These are phyloP conservation scores for Metarhizium guizhouense DNA, from an alignment of 2,329 filamentous ascomycete genomes.

Conservation along the genomic window DNA sequence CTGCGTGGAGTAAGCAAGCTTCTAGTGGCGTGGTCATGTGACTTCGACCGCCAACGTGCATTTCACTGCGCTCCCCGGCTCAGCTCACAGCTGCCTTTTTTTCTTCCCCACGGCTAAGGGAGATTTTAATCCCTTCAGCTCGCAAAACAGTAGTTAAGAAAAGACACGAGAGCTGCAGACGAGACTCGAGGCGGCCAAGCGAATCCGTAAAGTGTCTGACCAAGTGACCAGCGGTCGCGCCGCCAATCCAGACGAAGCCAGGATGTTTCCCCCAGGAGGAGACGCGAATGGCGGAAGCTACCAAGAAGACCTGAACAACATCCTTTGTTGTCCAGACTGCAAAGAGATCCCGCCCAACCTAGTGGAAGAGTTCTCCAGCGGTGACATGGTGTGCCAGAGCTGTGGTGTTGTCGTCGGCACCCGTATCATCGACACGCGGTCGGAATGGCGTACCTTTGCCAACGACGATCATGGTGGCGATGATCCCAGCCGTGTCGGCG, in stretches of 20 bases:
- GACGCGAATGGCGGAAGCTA: slow-evolving; percentile 18
- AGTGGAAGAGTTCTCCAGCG: slow-evolving; percentile 83
- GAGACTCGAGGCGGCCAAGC: slow-evolving; percentile 24
- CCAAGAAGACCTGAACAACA: slow-evolving; percentile 79
- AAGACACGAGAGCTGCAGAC: slow-evolving; percentile 22
- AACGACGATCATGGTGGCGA: slow-evolving; percentile 97
- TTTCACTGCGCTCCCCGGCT: slow-evolving; percentile 59
- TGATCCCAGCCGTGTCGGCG: slow-evolving; percentile 95
- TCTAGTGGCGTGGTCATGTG: not conserved
- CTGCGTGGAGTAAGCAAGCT: no score
- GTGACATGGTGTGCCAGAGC: slow-evolving; percentile 85
- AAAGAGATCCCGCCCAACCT: slow-evolving; percentile 86
- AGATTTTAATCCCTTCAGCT: slow-evolving; percentile 10
- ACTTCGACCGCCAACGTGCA: slow-evolving; percentile 51
- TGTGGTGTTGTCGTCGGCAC: slow-evolving; percentile 88
- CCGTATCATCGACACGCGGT: slow-evolving; percentile 88
- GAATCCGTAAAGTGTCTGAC: slow-evolving; percentile 28
- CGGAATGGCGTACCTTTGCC: slow-evolving; percentile 97
- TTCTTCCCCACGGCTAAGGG: slow-evolving; percentile 21
- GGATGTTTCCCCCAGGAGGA: slow-evolving; percentile 36
- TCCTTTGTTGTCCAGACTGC: slow-evolving; percentile 83
- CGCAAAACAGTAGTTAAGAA: slow-evolving; percentile 21
- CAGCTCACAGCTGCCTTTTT: slow-evolving; percentile 36
- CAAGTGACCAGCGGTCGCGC: slow-evolving; percentile 34
- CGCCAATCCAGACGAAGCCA: slow-evolving; percentile 30